Evolutionary conservation across 2,329 filamentous ascomycete species (phyloP), one percentile per base, ranked within the genome.

Genomic region (Calonectria naviculata): DNA sequence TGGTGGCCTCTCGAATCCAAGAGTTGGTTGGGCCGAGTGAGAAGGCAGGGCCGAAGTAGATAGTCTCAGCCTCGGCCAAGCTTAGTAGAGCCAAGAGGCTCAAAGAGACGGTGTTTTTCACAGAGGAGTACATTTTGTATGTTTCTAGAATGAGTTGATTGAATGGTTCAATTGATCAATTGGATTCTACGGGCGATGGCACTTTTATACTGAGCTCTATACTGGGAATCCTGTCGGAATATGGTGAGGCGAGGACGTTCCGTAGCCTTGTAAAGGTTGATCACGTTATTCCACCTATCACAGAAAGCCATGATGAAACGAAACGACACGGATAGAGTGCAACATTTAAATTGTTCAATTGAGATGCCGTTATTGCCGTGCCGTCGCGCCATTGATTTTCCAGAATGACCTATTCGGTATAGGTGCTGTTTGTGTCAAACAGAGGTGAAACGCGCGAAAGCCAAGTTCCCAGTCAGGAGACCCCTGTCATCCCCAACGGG

Each of bases 1-100:
- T 74, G 0, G 64, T 74, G 19, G 73, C 65, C 56, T 74, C 73
- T 6, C 73, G 69, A 21, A 74, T 74, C 71, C 71, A 74, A 42
- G 73, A 74, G 0, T 63, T 65, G 1, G 73, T 74, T 10, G 73
- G 71, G 1, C 73, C 73, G 1, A 74, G 71, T 0, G 73, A 74
- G 31, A 74, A 74, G 0, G 66, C 66, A 42, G 73, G 73, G 2
- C 73, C 73, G 6, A 74, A 74, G 0, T 74, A 21, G 12, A 63
- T 74, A 21, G 12, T 60, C 49, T 12, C 21, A 19, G 0, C 9
- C 47, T 26, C 72, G 69, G n/a, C 38, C 4, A 46, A 24, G 15
- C 54, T 44, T 1, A 67, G 24, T 1, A 74, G 7, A 38, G 69
- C 64, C 8, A 72, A 36, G 8, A 74, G 21, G 12, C 64, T 24